Evolutionary conservation across 306 rosid genomes (phyloP), one percentile per base, ranked within the genome.

Genomic region (Oxytropis ochrocephala): DNA sequence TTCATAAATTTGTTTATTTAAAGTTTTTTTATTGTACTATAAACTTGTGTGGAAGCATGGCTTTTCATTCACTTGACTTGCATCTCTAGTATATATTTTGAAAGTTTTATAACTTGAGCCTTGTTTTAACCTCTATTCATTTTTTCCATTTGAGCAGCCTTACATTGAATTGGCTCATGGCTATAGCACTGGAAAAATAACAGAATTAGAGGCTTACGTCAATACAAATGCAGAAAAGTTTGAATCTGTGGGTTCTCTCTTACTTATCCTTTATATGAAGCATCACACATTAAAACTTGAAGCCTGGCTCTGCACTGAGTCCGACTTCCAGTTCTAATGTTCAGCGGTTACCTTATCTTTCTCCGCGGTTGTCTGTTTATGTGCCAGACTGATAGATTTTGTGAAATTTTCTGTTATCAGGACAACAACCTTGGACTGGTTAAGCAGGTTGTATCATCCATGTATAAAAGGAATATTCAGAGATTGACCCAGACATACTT

Each of bases 391-490:
- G 18, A 35, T 46, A 43, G 21, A 33, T 39, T 38, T 6, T 33
- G 18, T 24, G 29, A 19, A 38, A 59, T 19, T 59, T 43, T 58
- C 65, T 70, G n/a, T 65, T 51, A 24, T 69, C 81, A 90, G 97
- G 94, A 89, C 78, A 83, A 79, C 90, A 91, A 91, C 78, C 80
- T 87, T 64, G 96, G 96, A 64, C 81, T 89, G 49, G 92, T 89
- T 79, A 87, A 87, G 75, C 95, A 89, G 74, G 94, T 81, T 72
- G 70, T 89, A 44, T 83, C 86, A 29, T 89, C 90, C 61, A 74
- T 87, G 87, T 85, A 89, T 74, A 91, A 91, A 81, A 81, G 84
- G 27, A 91, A 91, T 82, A 91, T 91, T 64, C 96, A 89, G 86
- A 85, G 97, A 78, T 72, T 91, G 78, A 91, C 90, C 8, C 94